These are phyloP conservation scores for Talaromyces sp. DNA, from an alignment of 2,329 filamentous ascomycete species.

Conservation along the genomic window DNA sequence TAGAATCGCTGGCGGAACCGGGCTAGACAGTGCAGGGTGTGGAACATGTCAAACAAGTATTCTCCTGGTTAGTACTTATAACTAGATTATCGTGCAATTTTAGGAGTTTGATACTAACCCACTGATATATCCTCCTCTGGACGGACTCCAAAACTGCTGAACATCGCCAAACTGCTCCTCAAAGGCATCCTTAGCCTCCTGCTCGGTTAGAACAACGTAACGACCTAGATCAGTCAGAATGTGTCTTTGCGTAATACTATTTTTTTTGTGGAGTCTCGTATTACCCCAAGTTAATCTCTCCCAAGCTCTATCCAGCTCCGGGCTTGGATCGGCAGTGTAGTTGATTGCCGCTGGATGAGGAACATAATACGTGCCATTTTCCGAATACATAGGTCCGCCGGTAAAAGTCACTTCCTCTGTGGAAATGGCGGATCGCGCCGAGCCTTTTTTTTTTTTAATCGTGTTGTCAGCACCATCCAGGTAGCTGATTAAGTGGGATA, in stretches of 20 bases:
- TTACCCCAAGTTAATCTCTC: slow-evolving; percentile 1
- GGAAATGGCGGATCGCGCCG: not conserved
- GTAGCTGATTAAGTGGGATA: no score
- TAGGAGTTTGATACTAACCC: not conserved
- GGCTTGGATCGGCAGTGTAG: slow-evolving; percentile 1
- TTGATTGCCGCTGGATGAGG: not conserved
- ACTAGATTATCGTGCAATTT: not conserved
- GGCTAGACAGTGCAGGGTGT: slow-evolving; percentile 2
- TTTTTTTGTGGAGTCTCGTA: not conserved
- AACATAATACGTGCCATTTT: slow-evolving; percentile 1
- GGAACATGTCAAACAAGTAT: not conserved
- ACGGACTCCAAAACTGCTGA: slow-evolving; percentile 2
- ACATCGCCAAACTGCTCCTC: not conserved
- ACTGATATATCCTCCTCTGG: not conserved
- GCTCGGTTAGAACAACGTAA: not conserved
- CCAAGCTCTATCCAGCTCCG: not conserved
- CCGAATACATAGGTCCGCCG: not conserved
- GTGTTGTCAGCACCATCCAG: no score
- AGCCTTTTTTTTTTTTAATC: not conserved
- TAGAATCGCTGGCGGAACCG: not conserved
- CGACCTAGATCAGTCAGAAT: not conserved
- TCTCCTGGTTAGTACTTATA: not conserved
- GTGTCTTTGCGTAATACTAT: no score
- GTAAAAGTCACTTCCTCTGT: slow-evolving; percentile 1
- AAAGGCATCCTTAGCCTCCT: not conserved